Conservation (phyloP, 78 protist species). For the Planoprotostelium fungivorum region DNA sequence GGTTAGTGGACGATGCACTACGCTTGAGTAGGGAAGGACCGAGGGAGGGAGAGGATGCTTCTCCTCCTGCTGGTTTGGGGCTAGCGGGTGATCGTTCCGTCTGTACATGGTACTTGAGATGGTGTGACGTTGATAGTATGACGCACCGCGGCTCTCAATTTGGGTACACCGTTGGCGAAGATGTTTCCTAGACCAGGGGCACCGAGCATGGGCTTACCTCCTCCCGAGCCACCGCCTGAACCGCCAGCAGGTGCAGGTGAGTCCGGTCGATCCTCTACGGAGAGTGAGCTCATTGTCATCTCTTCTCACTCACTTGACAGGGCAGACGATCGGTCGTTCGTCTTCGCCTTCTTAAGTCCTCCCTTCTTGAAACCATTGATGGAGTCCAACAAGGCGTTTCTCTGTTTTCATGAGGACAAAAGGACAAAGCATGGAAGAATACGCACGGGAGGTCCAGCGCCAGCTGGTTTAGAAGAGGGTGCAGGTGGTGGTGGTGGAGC, state of each 20-base stretch:
- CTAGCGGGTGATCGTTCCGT: neutral
- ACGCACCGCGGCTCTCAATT: neutral
- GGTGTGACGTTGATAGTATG: neutral
- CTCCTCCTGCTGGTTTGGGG: neutral
- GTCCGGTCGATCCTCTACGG: neutral
- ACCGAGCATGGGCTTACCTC: neutral
- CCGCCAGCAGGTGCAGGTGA: neutral
- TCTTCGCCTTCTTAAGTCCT: neutral
- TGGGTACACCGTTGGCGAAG: neutral
- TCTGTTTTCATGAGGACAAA: neutral
- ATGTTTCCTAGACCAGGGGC: neutral
- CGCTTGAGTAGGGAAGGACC: neutral
- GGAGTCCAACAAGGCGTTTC: neutral
- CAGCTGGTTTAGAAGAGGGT: neutral
- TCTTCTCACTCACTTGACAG: neutral
- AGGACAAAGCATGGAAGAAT: neutral
- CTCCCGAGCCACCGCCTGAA: neutral
- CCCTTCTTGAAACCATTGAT: neutral
- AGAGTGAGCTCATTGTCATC: neutral
- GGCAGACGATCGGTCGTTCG: neutral
- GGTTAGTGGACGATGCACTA: neutral
- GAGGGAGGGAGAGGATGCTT: neutral
- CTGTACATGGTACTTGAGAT: neutral
- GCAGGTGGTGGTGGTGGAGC: slow-evolving; percentile 1
- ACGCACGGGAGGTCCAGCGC: neutral